Evolutionary conservation across 352 stramenopile species (phyloP), one percentile per base, ranked within the genome.

Genomic region (Globisporangium carolinianum): DNA sequence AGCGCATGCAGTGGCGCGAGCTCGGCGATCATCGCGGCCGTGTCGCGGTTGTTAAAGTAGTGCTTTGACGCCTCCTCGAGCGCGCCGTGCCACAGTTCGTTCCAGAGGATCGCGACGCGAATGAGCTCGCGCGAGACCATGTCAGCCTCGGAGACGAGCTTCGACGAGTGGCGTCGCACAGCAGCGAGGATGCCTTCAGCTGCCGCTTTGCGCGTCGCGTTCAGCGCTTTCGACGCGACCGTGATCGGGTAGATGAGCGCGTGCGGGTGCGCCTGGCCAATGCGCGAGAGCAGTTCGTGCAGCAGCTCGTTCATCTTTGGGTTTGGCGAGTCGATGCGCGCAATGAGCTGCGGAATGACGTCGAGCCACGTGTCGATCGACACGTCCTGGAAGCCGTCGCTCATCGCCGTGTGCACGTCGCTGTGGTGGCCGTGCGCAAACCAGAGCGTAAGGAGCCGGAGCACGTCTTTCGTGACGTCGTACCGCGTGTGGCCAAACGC

Each of bases 221-320:
- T 97, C 37, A 97, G 75, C 36, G 92, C 97, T 67, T 99, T 99
- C 0, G 97, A 83, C 0, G 98, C 88, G 2, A 99, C 97, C 0
- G 96, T 98, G 60, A 99, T 91, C 18, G 97, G 97, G 67, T 99
- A 99, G 68, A 99, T 99, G 14, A 99, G 82, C 36, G 97, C 97
- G 71, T 99, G 97, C 37, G 97, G 97, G 59, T 99, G 96, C 38
- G 91, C 91, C 52, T 96, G 83, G 36, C 97, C 83, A 48, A 99
- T 90, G 18, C 89, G 85, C 66, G 96, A 94, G n/a, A 99, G 79
- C 39, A 93, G 53, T 36, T 91, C 77, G 51, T 95, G 80, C 17
- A 95, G 69, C 8, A 92, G 66, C 36, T 87, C 75, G 58, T 89
- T 89, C 59, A 89, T 95, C 57, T 84, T 86, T 6, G 72, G 63